phyloP scores from a whole-genome alignment of 2,329 filamentous ascomycete species.

The Hypoxylon rubiginosum region DNA sequence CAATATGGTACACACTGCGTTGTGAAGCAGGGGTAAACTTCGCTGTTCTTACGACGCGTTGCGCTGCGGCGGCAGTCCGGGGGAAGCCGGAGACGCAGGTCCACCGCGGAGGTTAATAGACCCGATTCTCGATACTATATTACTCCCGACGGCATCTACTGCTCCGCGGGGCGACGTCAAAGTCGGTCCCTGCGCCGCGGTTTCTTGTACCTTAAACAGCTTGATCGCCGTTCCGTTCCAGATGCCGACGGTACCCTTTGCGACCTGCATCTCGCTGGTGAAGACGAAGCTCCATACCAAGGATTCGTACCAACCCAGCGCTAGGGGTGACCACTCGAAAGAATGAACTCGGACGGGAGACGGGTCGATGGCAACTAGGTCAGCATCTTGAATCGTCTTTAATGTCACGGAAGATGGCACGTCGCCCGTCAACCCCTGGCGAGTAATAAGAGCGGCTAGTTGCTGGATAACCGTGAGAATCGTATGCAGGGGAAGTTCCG shows the following conservation, averaged over 20 bases:
- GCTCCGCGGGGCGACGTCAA: slow-evolving; percentile 88
- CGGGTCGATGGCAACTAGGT: slow-evolving; percentile 80
- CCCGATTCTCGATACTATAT: slow-evolving; percentile 88
- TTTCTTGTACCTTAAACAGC: slow-evolving; percentile 91
- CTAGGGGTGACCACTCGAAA: slow-evolving; percentile 93
- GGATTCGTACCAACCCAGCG: slow-evolving; percentile 95
- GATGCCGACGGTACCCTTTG: slow-evolving; percentile 88
- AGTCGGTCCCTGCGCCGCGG: slow-evolving; percentile 82
- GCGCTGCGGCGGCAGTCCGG: slow-evolving; percentile 37
- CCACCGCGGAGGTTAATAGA: slow-evolving; percentile 78
- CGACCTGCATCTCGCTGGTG: slow-evolving; percentile 87
- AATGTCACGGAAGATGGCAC: slow-evolving; percentile 62
- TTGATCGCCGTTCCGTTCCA: slow-evolving; percentile 94
- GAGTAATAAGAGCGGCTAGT: slow-evolving; percentile 68
- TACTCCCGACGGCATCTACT: slow-evolving; percentile 92
- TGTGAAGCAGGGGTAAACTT: background rate
- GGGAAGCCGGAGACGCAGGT: slow-evolving; percentile 24
- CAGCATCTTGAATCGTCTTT: slow-evolving; percentile 69
- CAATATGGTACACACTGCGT: background rate
- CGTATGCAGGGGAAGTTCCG: slow-evolving; percentile 89
- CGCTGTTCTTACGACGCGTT: slow-evolving; percentile 8
- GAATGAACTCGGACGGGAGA: slow-evolving; percentile 83
- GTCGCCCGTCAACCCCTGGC: slow-evolving; percentile 61
- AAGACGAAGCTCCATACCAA: slow-evolving; percentile 95
- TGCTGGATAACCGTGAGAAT: slow-evolving; percentile 82